Percentiles rank a stretch among this genome's conserved stretches.
Conservation (phyloP, 257 asterid genomes). For the Voacanga thouarsii region DNA sequence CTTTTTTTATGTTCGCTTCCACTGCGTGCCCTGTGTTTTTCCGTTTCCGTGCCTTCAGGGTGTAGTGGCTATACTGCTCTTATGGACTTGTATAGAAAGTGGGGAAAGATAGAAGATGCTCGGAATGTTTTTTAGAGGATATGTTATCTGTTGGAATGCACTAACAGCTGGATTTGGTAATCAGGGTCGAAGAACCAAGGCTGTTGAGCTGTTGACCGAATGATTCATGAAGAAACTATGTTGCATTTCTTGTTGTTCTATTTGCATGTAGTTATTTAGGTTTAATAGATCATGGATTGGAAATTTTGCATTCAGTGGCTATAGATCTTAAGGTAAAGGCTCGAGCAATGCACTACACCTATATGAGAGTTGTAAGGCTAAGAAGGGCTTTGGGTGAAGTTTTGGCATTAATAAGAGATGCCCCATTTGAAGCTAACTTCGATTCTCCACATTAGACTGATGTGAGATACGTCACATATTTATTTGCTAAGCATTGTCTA, state of each 20-base stretch:
- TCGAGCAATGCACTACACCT: too few relatives aligned
- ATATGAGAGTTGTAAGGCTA: too few relatives aligned
- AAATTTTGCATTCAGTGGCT: too few relatives aligned
- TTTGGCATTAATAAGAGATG: constrained; percentile 57
- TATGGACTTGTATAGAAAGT: constrained; percentile 81
- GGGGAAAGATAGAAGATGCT: constrained; percentile 92
- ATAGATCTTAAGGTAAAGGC: too few relatives aligned
- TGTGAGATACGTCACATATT: too few relatives aligned
- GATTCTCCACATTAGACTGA: too few relatives aligned
- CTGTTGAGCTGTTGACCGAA: constrained; percentile 60
- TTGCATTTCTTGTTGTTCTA: constrained; percentile 77
- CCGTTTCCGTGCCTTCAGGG: too few relatives aligned
- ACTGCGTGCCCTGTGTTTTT: too few relatives aligned
- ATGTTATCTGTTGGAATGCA: constrained; percentile 77
- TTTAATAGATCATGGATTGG: too few relatives aligned
- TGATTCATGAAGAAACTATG: constrained; percentile 65
- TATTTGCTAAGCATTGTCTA: too few relatives aligned
- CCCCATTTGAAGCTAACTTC: constrained; percentile 54
- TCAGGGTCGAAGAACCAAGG: constrained; percentile 74
- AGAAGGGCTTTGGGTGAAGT: constrained; percentile 55
- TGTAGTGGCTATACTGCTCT: constrained; percentile 70
- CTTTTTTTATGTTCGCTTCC: too few relatives aligned
- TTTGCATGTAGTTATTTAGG: constrained; percentile 81
- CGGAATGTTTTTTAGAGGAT: constrained; percentile 62
- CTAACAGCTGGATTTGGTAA: constrained; percentile 72